Evolutionary conservation across 805 yeast genomes (phyloP).

Genomic region (Cyberlindnera xishuangbannaensis): DNA sequence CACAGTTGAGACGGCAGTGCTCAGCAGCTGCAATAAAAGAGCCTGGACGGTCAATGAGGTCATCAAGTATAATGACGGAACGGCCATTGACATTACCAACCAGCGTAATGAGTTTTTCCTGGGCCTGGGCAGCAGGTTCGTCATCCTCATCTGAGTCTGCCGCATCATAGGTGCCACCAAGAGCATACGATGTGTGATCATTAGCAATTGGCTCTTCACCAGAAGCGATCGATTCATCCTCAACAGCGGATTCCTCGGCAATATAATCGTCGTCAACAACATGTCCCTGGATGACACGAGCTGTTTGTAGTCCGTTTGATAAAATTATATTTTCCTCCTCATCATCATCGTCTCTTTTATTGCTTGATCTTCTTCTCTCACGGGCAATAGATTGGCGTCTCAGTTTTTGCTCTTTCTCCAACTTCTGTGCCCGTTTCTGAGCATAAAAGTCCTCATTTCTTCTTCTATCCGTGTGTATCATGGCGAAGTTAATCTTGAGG

Average conservation of each 20-base stretch:
- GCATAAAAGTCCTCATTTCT: constrained; percentile 63
- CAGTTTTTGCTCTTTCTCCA: constrained; percentile 29
- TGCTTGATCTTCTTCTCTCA: constrained; percentile 37
- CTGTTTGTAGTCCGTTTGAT: constrained; percentile 84
- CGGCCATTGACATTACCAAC: constrained; percentile 94
- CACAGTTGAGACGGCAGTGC: constrained; percentile 92
- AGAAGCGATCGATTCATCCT: constrained; percentile 28
- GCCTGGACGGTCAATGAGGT: constrained; percentile 93
- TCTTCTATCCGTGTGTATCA: constrained; percentile 98
- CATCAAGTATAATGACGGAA: constrained; percentile 92
- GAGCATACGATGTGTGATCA: constrained; percentile 44
- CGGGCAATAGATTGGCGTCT: constrained; percentile 42
- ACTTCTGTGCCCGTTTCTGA: constrained; percentile 31
- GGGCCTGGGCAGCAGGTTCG: constrained; percentile 39
- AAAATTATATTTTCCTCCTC: constrained; percentile 64
- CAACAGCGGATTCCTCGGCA: constrained; percentile 25
- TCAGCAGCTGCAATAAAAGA: constrained; percentile 97
- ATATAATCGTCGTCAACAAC: constrained; percentile 84
- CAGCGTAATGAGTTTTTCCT: constrained; percentile 85
- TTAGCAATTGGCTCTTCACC: constrained; percentile 22
- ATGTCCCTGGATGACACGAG: constrained; percentile 93
- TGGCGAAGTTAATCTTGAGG: constrained; percentile 91
- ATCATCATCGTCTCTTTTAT: constrained; percentile 40
- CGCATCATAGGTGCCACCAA: constrained; percentile 79
- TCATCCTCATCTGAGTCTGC: constrained; percentile 85